These are phyloP conservation scores for Yamadazyma diospyri DNA, from an alignment of 1,139 yeast genomes.

Conservation along the genomic window DNA sequence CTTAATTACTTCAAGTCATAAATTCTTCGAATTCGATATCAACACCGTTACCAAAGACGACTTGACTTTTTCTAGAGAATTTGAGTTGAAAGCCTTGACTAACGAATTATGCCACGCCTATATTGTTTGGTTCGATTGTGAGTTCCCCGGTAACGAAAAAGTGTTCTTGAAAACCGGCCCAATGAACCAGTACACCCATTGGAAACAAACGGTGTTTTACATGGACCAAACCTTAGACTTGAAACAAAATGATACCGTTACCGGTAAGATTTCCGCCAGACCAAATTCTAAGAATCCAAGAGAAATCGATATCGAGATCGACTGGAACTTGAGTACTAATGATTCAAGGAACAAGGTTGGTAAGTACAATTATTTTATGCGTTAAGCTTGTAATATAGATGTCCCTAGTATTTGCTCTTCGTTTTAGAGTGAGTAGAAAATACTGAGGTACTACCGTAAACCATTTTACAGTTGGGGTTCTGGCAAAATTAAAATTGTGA, in stretches of 20 bases:
- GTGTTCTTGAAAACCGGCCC: conserved; percentile 79
- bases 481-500: no score
- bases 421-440: no score
- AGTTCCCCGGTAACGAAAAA: conserved; percentile 63
- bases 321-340: conserved; percentile 56
- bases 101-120: conserved; percentile 85
- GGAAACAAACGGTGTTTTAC: conserved; percentile 98
- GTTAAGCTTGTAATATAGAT: conserved; percentile 26
- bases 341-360: conserved; percentile 55
- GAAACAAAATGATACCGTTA: conserved; percentile 70
- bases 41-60: conserved; percentile 85
- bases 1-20: conserved; percentile 68
- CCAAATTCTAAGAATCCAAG: conserved; percentile 82
- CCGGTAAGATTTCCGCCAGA: conserved; percentile 68
- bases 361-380: conserved; percentile 61
- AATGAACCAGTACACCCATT: conserved; percentile 77
- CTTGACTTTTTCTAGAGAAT: conserved; percentile 66
- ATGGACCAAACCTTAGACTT: conserved; percentile 77
- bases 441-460: no score
- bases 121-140: conserved; percentile 93
- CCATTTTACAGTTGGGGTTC: no score
- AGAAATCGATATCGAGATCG: conserved; percentile 70
- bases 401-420: no score
- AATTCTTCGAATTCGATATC: conserved; percentile 80
- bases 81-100: conserved; percentile 69